Conservation (phyloP, 2,329 filamentous ascomycete genomes). For the Proliferodiscus dingleyae region DNA sequence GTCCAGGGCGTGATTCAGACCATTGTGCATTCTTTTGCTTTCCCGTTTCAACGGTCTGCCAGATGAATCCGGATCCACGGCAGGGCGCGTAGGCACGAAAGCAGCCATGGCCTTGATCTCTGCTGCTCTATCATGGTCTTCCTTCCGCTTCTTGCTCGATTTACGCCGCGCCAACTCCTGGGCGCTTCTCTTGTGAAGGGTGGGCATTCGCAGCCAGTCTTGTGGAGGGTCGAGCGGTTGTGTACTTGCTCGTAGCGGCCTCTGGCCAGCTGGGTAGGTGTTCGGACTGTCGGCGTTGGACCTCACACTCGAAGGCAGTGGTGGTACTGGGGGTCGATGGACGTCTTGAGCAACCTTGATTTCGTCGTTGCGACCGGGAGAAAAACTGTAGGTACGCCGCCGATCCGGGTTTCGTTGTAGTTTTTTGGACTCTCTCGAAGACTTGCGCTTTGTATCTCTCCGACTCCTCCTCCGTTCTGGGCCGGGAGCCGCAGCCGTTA, state of each 20-base stretch:
- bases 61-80: slow-evolving; percentile 53
- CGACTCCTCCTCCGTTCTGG: slow-evolving; percentile 33
- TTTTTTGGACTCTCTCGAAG: slow-evolving; percentile 33
- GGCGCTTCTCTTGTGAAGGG: slow-evolving; percentile 56
- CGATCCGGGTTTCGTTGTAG: slow-evolving; percentile 42
- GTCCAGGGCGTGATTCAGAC: slow-evolving; percentile 50
- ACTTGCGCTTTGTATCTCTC: slow-evolving; percentile 30
- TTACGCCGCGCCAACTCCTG: slow-evolving; percentile 61
- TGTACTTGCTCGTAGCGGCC: slow-evolving; percentile 20
- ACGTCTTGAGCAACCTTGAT: slow-evolving; percentile 38
- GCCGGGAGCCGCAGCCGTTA: slow-evolving; percentile 23
- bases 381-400: slow-evolving; percentile 55
- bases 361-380: slow-evolving; percentile 52
- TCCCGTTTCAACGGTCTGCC: slow-evolving; percentile 58
- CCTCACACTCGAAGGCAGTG: slow-evolving; percentile 22
- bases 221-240: slow-evolving; percentile 22
- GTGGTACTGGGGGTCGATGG: slow-evolving; percentile 28
- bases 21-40: slow-evolving; percentile 60
- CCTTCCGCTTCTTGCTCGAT: slow-evolving; percentile 71
- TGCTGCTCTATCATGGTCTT: slow-evolving; percentile 74
- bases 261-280: slow-evolving; percentile 5
- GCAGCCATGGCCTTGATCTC: slow-evolving; percentile 83
- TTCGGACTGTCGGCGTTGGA: slow-evolving; percentile 15
- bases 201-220: slow-evolving; percentile 44
- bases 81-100: slow-evolving; percentile 59